Evolutionary conservation across 306 rosid genomes (phyloP).

Genomic region (Biancaea sappan): DNA sequence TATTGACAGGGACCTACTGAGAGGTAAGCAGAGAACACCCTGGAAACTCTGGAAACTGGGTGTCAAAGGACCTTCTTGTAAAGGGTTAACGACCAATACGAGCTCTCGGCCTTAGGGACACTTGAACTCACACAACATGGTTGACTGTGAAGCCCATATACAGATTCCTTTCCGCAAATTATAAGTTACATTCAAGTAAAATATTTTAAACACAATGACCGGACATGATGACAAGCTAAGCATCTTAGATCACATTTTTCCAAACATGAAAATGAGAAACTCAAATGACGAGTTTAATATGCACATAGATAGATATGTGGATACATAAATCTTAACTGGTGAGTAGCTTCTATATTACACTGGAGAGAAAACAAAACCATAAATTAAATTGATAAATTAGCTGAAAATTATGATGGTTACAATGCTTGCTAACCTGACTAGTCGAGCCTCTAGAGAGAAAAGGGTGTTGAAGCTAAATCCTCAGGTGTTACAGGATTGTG

Average conservation of each 20-base stretch:
- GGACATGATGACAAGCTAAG: neutral
- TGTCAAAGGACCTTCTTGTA: no score
- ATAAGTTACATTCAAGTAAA: neutral
- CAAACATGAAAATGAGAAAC: neutral
- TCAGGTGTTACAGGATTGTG: slow-evolving; percentile 77
- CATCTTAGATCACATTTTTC: neutral
- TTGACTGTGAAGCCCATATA: no score
- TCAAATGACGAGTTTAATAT: neutral
- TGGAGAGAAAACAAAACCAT: neutral
- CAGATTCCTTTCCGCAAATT: neutral
- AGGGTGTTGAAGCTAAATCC: slow-evolving; percentile 67
- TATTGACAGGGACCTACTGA: no score
- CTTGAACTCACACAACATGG: no score
- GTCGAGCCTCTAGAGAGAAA: slow-evolving; percentile 47
- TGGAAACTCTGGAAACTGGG: no score
- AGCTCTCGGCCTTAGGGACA: no score
- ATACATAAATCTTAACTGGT: neutral
- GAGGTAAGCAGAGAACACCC: no score
- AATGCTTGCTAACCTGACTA: neutral
- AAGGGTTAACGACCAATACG: no score
- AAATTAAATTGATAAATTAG: slow-evolving; percentile 19
- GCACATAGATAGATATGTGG: neutral
- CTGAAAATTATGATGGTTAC: slow-evolving; percentile 14
- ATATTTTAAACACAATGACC: neutral
- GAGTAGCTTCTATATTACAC: neutral